These are phyloP conservation scores for Acer negundo DNA, from an alignment of 345 rosid species.

Conservation along the genomic window DNA sequence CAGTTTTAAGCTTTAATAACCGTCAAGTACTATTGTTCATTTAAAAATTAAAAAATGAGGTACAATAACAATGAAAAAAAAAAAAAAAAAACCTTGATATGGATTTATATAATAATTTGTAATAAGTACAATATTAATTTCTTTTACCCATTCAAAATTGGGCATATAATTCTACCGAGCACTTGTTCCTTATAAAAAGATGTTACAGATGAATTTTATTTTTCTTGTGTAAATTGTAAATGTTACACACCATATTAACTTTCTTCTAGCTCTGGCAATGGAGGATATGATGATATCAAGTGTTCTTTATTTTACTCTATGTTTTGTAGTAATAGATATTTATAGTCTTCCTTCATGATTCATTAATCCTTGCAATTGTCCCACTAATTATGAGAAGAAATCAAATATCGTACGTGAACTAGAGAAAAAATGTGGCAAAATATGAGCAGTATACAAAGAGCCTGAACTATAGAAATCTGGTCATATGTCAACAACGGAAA, in stretches of 20 bases:
- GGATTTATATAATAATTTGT: not conserved
- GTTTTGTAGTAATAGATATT: not conserved
- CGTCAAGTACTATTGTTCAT: too few relatives aligned
- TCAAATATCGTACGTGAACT: too few relatives aligned
- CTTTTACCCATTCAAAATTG: not conserved
- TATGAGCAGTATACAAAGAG: too few relatives aligned
- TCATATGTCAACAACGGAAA: too few relatives aligned
- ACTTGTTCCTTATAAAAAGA: constrained; percentile 3
- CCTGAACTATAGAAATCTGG: too few relatives aligned
- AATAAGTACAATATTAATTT: not conserved
- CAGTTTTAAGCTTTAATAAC: too few relatives aligned
- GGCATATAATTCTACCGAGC: not conserved
- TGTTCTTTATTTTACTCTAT: constrained; percentile 12
- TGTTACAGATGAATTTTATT: constrained; percentile 23
- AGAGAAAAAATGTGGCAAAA: too few relatives aligned
- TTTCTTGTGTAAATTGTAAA: constrained; percentile 32
- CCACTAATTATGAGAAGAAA: not conserved
- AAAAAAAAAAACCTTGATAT: not conserved
- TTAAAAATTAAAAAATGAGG: not conserved
- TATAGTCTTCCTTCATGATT: not conserved
- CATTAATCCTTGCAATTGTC: not conserved
- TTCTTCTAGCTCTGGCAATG: constrained; percentile 93
- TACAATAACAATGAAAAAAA: not conserved
- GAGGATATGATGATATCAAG: constrained; percentile 86
- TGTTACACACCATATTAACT: constrained; percentile 48